These are phyloP conservation scores for Russula ochroleuca DNA, from an alignment of 768 basidiomycete species.

Conservation along the genomic window DNA sequence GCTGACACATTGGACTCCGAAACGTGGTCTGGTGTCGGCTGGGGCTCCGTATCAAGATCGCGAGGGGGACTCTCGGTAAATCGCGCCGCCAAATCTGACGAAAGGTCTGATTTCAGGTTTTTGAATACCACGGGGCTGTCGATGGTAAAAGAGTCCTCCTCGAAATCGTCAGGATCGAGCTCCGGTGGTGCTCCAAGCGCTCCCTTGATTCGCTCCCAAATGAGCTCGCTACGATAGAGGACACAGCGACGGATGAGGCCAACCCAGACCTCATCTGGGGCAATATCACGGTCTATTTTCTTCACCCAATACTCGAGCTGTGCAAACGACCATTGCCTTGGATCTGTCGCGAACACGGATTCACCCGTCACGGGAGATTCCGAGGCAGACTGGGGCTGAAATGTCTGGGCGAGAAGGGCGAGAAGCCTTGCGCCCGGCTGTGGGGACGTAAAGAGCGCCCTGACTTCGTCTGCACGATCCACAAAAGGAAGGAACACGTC, in stretches of 20 bases:
- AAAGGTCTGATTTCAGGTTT: constrained; percentile 7
- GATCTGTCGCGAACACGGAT: neutral
- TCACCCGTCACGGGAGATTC: too few relatives aligned
- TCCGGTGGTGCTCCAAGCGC: constrained; percentile 86
- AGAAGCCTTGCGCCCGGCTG: constrained; percentile 69
- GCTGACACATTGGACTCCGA: constrained; percentile 8
- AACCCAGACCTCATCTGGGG: constrained; percentile 73
- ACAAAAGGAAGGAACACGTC: constrained; percentile 84
- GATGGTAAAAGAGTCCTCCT: constrained; percentile 17
- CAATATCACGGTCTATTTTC: constrained; percentile 57
- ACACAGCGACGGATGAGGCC: constrained; percentile 70
- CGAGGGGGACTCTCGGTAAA: neutral
- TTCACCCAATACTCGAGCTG: constrained; percentile 58
- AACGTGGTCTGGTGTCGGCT: constrained; percentile 10
- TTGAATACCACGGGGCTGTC: constrained; percentile 13
- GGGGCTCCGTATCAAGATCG: neutral
- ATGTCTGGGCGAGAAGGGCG: constrained; percentile 67
- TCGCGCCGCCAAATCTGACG: constrained; percentile 5
- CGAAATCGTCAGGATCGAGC: constrained; percentile 59
- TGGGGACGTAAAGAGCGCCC: constrained; percentile 52
- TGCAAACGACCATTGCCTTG: neutral
- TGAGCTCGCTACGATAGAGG: constrained; percentile 70
- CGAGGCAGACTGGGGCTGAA: constrained; percentile 33
- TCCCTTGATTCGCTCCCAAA: constrained; percentile 89
- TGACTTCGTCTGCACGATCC: constrained; percentile 73